phyloP scores from a whole-genome alignment of 2,329 filamentous ascomycete genomes.

The Microdochium nivale region DNA sequence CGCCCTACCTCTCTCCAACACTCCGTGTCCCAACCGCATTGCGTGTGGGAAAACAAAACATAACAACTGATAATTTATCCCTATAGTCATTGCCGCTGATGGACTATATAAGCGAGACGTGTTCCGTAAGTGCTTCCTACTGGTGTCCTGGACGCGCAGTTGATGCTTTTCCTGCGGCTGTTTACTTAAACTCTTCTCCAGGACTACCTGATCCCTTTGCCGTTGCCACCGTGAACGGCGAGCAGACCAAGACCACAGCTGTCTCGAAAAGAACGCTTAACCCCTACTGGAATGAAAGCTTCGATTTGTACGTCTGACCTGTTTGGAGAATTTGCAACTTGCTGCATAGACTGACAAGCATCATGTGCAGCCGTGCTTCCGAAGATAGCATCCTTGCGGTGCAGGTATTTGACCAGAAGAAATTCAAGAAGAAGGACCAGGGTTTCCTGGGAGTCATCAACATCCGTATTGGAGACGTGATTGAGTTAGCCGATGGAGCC shows the following conservation, averaged over 20 bases:
- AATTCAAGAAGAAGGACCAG: slow-evolving; percentile 99
- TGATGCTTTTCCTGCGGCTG: background rate
- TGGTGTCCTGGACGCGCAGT: background rate
- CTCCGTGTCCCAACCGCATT: background rate
- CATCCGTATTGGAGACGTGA: slow-evolving; percentile 86
- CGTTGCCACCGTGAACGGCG: slow-evolving; percentile 91
- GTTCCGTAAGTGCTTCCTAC: slow-evolving; percentile 62
- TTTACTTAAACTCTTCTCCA: slow-evolving; percentile 26
- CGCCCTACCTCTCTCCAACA: too few species aligned
- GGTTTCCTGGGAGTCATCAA: slow-evolving; percentile 98
- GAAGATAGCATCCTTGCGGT: slow-evolving; percentile 96
- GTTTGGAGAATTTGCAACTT: background rate
- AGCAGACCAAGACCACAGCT: slow-evolving; percentile 95
- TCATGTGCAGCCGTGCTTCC: slow-evolving; percentile 61
- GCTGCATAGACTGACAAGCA: background rate
- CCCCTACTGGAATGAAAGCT: slow-evolving; percentile 99
- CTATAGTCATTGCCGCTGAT: slow-evolving; percentile 91
- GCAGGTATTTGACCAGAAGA: slow-evolving; percentile 99
- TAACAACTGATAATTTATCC: slow-evolving; percentile 24
- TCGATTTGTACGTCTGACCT: slow-evolving; percentile 71
- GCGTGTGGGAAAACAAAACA: background rate
- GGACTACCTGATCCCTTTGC: slow-evolving; percentile 97
- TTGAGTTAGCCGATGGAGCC: slow-evolving; percentile 80
- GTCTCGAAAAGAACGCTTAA: slow-evolving; percentile 97
- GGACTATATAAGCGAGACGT: slow-evolving; percentile 99